Conservation (phyloP, 2,329 filamentous ascomycete genomes). For the Trichoderma aggressivum region DNA sequence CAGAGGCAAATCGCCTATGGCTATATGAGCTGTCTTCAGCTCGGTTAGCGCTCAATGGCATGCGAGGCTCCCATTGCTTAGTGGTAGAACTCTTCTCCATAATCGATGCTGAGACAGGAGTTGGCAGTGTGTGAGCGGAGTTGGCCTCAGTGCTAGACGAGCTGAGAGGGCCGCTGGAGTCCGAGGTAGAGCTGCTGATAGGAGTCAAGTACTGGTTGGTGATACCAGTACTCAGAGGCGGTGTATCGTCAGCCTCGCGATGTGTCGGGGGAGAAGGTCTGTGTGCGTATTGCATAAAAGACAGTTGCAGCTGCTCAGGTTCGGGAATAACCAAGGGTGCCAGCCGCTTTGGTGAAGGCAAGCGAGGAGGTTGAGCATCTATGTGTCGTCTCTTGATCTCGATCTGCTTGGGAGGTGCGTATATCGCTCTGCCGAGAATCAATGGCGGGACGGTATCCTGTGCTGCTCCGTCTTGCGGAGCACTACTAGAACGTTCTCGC, state of each 20-base stretch:
- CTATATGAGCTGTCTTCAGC: constrained; percentile 20
- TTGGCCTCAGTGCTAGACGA: constrained; percentile 40
- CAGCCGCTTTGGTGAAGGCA: constrained; percentile 51
- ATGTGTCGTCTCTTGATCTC: constrained; percentile 14
- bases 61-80: constrained; percentile 41
- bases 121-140: constrained; percentile 42
- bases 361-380: constrained; percentile 4
- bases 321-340: constrained; percentile 56
- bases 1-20: constrained; percentile 55
- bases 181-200: constrained; percentile 34
- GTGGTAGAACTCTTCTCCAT: constrained; percentile 43
- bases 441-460: background rate
- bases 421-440: constrained; percentile 20
- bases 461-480: constrained; percentile 37
- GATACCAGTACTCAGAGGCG: constrained; percentile 41
- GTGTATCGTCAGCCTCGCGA: constrained; percentile 44
- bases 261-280: constrained; percentile 30
- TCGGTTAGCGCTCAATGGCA: background rate
- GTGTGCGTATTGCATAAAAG: background rate
- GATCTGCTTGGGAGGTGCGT: constrained; percentile 24
- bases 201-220: constrained; percentile 40
- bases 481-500: constrained; percentile 62
- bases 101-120: constrained; percentile 48
- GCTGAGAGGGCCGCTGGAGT: constrained; percentile 39
- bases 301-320: background rate